Evolutionary conservation across 1,284 basidiomycete species (phyloP).

Genomic region (Cryptococcus sp.): DNA sequence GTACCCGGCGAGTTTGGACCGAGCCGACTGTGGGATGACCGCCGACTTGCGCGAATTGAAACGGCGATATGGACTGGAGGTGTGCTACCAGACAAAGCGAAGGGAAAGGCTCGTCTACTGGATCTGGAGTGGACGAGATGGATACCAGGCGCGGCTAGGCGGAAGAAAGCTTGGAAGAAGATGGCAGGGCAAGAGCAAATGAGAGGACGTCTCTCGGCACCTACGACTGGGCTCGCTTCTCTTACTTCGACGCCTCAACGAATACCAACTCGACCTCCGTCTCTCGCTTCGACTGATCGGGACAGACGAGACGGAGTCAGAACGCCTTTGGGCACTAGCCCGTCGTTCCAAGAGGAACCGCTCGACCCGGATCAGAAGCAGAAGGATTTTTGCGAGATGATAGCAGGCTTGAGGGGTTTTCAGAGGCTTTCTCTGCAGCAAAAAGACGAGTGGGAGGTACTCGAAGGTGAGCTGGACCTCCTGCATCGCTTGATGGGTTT

Average conservation of each 20-base stretch:
- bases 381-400: constrained; percentile 13
- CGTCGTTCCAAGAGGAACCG: background rate
- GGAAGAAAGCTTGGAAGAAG: constrained; percentile 14
- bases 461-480: constrained; percentile 22
- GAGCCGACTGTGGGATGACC: constrained; percentile 17
- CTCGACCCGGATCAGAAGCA: constrained; percentile 7
- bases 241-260: constrained; percentile 53
- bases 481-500: background rate
- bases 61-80: constrained; percentile 23
- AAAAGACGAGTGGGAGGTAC: constrained; percentile 28
- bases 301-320: too few relatives aligned
- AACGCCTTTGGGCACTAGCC: background rate
- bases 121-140: constrained; percentile 26
- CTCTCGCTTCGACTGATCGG: constrained; percentile 9
- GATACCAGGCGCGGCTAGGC: constrained; percentile 9
- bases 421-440: constrained; percentile 3
- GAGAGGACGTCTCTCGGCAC: background rate
- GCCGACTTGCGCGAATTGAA: constrained; percentile 15
- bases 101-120: constrained; percentile 11
- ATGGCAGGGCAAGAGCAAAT: too few relatives aligned
- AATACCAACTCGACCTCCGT: constrained; percentile 9
- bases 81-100: constrained; percentile 7
- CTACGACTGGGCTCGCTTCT: background rate
- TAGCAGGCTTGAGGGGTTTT: constrained; percentile 20
- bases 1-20: constrained; percentile 1